Base-by-base conservation (phyloP, 2,329 filamentous ascomycete species). In the Talaromyces sp. region DNA sequence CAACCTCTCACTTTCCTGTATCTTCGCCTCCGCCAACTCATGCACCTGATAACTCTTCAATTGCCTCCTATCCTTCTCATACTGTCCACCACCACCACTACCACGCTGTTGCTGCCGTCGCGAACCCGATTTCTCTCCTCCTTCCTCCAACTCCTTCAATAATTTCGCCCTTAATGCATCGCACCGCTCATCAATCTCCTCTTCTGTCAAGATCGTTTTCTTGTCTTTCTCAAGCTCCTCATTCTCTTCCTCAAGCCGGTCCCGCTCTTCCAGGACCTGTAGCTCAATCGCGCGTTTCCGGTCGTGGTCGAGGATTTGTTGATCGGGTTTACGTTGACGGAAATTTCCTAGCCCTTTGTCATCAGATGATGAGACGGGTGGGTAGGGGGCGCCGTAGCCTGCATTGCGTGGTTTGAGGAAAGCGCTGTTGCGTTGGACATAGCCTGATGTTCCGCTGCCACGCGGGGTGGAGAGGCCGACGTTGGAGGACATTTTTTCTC, bases 11-110 rank as follows among this genome's bases (percentile, higher is more conserved):
- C 90, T 97, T 84, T 99, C 95, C 76, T 92, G 90, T 70, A 96
- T 94, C 85, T 99, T 99, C 66, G 94, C 95, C 73, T 95, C 91
- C 19, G 95, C 95, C 76, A 97, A 85, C 80, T 98, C 95, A 81
- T 99, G 95, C 22, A 98, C 93, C 79, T 98, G 92, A 79, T 98
- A 93, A 69, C 89, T 85, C 80, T 98, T 99, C 69, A 98, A 84
- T 10, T 86, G 85, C 73, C 66, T 80, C 74, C 75, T 69, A 67
- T 74, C 73, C 67, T 68, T 70, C 5, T 56, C 65, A 16, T 45
- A 50, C 31, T 62, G 49, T 9, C 57, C 39, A 50, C 63, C 27
- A 7, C 27, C 27, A 31, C 27, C 27, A 27, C 27, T 27, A 27
- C 27, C 27, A 31, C 72, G 73, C 39, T 68, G 37, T n/a, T 56